Evolutionary conservation across 768 basidiomycete genomes (phyloP).

Genomic region (Lactarius sp.): DNA sequence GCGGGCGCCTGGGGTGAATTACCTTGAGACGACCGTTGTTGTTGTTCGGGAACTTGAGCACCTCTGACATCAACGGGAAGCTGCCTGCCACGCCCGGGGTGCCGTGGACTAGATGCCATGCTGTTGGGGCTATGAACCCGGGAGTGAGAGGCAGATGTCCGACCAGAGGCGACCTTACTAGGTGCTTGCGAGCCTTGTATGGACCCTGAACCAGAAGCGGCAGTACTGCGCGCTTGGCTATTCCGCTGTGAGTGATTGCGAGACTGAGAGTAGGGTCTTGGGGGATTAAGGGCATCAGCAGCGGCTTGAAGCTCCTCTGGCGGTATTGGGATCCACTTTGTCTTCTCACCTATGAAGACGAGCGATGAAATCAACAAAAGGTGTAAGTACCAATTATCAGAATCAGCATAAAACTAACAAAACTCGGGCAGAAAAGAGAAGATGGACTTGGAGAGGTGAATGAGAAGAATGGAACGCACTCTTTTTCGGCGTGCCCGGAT

Average conservation of each 20-base stretch:
- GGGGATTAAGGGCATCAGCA: constrained; percentile 37
- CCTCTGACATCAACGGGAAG: constrained; percentile 9
- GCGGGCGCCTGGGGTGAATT: constrained; percentile 18
- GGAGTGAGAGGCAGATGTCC: constrained; percentile 40
- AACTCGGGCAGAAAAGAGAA: constrained; percentile 1
- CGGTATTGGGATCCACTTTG: constrained; percentile 60
- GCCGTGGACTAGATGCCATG: constrained; percentile 46
- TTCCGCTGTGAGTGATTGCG: constrained; percentile 28
- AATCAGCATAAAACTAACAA: constrained; percentile 10
- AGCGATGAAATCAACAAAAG: constrained; percentile 4
- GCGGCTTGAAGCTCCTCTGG: constrained; percentile 51
- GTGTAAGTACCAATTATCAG: constrained; percentile 12
- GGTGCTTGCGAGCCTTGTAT: constrained; percentile 35
- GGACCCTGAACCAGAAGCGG: constrained; percentile 33
- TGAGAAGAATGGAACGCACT: constrained; percentile 31
- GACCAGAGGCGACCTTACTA: constrained; percentile 36
- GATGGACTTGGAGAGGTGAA: constrained; percentile 5
- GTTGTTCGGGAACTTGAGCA: constrained; percentile 9
- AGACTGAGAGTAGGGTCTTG: constrained; percentile 29
- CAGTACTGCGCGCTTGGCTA: constrained; percentile 26
- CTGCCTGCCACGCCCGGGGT: constrained; percentile 19
- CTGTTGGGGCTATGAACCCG: constrained; percentile 43
- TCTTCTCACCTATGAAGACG: constrained; percentile 43
- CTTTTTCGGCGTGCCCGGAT: constrained; percentile 35
- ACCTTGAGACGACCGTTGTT: constrained; percentile 13